A percentile compares a stretch with the other conserved stretches of the same genome.
Conservation (phyloP, 108 stramenopile genomes). For the Cylindrotheca fusiformis region DNA sequence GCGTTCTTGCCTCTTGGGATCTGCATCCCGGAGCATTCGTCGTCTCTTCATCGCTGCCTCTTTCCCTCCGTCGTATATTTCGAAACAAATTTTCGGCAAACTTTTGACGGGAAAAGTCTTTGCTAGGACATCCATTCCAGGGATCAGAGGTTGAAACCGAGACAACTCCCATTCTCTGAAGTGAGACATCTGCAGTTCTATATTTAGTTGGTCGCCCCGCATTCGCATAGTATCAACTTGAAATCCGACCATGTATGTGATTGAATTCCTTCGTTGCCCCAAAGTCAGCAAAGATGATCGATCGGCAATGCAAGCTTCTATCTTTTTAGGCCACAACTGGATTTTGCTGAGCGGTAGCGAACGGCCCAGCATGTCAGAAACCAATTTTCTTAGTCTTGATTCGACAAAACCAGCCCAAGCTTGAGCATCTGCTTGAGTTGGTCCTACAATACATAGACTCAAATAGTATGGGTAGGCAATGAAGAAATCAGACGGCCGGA, state of each 20-base stretch:
- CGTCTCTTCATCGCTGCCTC: conserved; percentile 80
- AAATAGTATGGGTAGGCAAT: conserved; percentile 93
- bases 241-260: conserved; percentile 87
- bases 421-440: conserved; percentile 84
- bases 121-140: conserved; percentile 84
- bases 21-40: conserved; percentile 64
- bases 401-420: conserved; percentile 93
- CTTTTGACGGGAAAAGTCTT: conserved; percentile 71
- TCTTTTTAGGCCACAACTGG: conserved; percentile 90
- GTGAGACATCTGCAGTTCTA: conserved; percentile 78
- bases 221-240: conserved; percentile 74
- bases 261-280: conserved; percentile 73
- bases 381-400: conserved; percentile 87
- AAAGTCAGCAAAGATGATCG: conserved; percentile 64
- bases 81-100: conserved; percentile 75
- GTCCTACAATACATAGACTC: conserved; percentile 89
- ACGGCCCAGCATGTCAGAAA: conserved; percentile 72
- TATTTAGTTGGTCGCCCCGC: conserved; percentile 80
- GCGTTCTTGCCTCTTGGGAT: conserved; percentile 71
- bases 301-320: conserved; percentile 81
- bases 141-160: conserved; percentile 63
- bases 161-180: conserved; percentile 83
- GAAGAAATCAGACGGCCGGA: conserved; percentile 95
- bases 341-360: conserved; percentile 80
- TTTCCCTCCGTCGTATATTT: conserved; percentile 84